A percentile compares a stretch with the other conserved stretches of the same genome.
phyloP scores from a whole-genome alignment of 345 rosid species.

The Rhizophora apiculata region DNA sequence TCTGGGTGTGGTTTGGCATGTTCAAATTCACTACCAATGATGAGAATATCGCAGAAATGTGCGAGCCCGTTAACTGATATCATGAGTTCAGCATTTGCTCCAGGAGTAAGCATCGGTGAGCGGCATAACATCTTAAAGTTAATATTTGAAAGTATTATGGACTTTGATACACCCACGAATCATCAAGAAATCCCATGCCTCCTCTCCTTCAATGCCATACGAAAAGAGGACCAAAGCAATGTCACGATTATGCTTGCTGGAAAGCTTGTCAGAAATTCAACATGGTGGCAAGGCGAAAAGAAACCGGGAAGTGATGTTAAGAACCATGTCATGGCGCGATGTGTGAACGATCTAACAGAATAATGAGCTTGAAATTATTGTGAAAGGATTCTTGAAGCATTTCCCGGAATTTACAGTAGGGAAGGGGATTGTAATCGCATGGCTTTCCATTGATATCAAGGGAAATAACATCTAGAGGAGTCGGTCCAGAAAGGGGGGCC shows the following conservation, averaged over 20 bases:
- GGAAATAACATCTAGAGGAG: conserved; percentile 68
- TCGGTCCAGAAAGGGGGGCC: conserved; percentile 43
- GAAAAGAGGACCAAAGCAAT: conserved; percentile 30
- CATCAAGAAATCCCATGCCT: conserved; percentile 29
- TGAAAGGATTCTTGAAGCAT: conserved; percentile 54
- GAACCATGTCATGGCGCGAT: too few species aligned
- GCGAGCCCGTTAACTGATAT: conserved; percentile 24
- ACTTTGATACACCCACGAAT: conserved; percentile 21
- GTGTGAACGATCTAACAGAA: too few species aligned
- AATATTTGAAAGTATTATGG: too few species aligned
- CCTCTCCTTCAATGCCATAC: conserved; percentile 14
- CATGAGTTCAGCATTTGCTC: conserved; percentile 33
- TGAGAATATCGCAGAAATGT: conserved; percentile 29
- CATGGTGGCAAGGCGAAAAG: too few species aligned
- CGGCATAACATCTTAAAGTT: not conserved
- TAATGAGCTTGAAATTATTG: not conserved
- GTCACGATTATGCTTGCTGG: conserved; percentile 35
- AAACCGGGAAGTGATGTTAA: too few species aligned
- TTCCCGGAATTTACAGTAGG: conserved; percentile 54
- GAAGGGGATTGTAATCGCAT: conserved; percentile 92
- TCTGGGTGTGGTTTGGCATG: conserved; percentile 43
- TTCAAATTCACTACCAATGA: conserved; percentile 33
- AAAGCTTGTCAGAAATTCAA: conserved; percentile 21
- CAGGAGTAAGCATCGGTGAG: conserved; percentile 16
- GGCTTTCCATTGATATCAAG: conserved; percentile 94